Evolutionary conservation across 139 green algal genomes (phyloP), one percentile per base, ranked within the genome.

Genomic region (Diplosphaera chodatii): DNA sequence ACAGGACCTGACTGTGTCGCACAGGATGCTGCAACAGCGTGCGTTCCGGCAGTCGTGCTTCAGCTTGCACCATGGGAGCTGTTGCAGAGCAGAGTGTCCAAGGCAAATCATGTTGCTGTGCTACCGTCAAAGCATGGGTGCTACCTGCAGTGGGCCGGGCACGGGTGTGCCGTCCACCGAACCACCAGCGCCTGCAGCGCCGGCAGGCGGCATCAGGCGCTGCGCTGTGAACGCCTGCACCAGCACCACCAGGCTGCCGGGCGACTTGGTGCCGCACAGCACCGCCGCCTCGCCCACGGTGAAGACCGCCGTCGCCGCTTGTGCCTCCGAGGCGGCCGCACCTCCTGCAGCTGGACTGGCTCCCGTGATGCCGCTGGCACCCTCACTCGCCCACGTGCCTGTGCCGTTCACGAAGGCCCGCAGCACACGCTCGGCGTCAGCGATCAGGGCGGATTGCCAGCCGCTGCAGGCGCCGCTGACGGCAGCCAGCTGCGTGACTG

Each of bases 151-250:
- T 27, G 69, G 32, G 10, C 40, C 69, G 16, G 69, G 55, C 29
- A 74, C 69, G 48, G 48, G 48, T 10, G 48, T 25, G 48, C 48
- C 48, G 1, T n/a, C n/a, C n/a, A 27, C 28, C 40, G 20, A 13
- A 33, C 40, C 59, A 13, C 30, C 34, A 10, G 66, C 28, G 34
- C 68, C 64, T 63, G 25, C n/a, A n/a, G 31, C 64, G 23, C 25
- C 62, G 40, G 25, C 16, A 21, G 40, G 31, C 4, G 55, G 63
- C 48, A 77, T 40, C 40, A 87, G 74, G 20, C 40, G 72, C 28
- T 73, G 63, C 3, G 80, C 67, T 3, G 86, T 91, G n/a, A 94
- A 74, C 18, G 85, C 80, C 71, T 93, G 86, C 74, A 91, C 83
- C 66, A 88, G 81, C 66, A 89, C 70, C 16, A 82, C 66, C 27